These are phyloP conservation scores for Crithidia mellificae DNA, from an alignment of 208 protist species.

Conservation along the genomic window DNA sequence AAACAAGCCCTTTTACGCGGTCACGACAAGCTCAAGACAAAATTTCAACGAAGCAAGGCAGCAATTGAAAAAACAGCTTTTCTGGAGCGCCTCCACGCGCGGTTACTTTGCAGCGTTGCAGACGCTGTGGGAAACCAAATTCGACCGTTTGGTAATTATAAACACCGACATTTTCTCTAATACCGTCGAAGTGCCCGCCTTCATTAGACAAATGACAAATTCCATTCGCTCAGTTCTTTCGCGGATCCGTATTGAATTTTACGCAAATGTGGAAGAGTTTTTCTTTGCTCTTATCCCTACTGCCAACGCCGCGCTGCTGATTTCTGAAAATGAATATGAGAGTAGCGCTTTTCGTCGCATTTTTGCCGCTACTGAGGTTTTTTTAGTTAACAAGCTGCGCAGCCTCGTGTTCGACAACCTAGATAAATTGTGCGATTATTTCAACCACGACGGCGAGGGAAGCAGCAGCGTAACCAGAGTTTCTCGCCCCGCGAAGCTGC, in stretches of 20 bases:
- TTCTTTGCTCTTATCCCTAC: conserved; percentile 59
- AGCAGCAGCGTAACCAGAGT: conserved; percentile 20
- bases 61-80: conserved; percentile 41
- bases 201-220: conserved; percentile 54
- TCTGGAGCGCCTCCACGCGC: conserved; percentile 53
- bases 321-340: conserved; percentile 44
- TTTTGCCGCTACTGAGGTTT: conserved; percentile 74
- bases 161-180: conserved; percentile 38
- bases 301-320: conserved; percentile 36
- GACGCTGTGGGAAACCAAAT: conserved; percentile 57
- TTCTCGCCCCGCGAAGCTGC: conserved; percentile 38
- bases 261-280: conserved; percentile 71
- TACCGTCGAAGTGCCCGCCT: conserved; percentile 49
- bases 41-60: conserved; percentile 40
- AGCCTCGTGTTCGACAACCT: conserved; percentile 57
- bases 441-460: conserved; percentile 45
- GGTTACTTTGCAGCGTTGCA: conserved; percentile 65
- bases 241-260: conserved; percentile 85
- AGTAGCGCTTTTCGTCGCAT: conserved; percentile 53
- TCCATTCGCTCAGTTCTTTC: conserved; percentile 70
- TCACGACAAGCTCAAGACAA: conserved; percentile 2
- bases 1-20: neutral
- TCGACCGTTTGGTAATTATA: conserved; percentile 60
- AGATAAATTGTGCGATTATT: conserved; percentile 58
- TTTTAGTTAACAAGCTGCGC: conserved; percentile 67